Percentiles rank a stretch among this genome's conserved stretches.
Evolutionary conservation across 345 rosid species (phyloP).

Genomic region (Gossypium thurberi): DNA sequence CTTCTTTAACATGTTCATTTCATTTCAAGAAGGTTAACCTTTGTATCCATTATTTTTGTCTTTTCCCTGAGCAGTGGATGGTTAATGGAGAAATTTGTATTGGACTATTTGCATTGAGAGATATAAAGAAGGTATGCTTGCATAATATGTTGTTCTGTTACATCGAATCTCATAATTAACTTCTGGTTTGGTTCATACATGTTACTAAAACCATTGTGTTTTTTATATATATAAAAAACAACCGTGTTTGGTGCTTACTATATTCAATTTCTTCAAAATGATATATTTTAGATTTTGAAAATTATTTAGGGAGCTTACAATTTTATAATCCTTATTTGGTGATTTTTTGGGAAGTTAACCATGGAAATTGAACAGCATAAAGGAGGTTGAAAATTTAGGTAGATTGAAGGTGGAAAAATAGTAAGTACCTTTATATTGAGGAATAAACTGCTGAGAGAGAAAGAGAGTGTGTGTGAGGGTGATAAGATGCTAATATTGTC

Average conservation of each 20-base stretch:
- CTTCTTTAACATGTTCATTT: neutral
- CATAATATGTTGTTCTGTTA: neutral
- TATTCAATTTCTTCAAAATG: neutral
- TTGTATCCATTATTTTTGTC: neutral
- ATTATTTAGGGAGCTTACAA: neutral
- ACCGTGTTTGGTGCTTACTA: neutral
- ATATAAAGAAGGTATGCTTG: slow-evolving; percentile 68
- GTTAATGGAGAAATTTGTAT: slow-evolving; percentile 98
- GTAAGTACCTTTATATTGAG: neutral
- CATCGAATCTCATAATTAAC: neutral
- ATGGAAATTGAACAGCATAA: neutral
- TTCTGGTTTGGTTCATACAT: neutral
- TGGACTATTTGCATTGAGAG: slow-evolving; percentile 84
- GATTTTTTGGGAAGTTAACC: neutral
- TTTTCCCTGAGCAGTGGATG: slow-evolving; percentile 73
- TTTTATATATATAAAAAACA: too few species aligned
- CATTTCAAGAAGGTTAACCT: neutral
- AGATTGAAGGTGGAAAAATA: neutral
- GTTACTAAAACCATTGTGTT: too few species aligned
- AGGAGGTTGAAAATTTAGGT: neutral
- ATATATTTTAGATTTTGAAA: slow-evolving; percentile 1
- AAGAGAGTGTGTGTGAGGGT: neutral
- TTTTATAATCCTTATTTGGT: neutral
- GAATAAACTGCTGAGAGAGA: neutral
- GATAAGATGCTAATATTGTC: neutral